Evolutionary conservation across 139 green algal species (phyloP).

Genomic region (Closterium sp.): DNA sequence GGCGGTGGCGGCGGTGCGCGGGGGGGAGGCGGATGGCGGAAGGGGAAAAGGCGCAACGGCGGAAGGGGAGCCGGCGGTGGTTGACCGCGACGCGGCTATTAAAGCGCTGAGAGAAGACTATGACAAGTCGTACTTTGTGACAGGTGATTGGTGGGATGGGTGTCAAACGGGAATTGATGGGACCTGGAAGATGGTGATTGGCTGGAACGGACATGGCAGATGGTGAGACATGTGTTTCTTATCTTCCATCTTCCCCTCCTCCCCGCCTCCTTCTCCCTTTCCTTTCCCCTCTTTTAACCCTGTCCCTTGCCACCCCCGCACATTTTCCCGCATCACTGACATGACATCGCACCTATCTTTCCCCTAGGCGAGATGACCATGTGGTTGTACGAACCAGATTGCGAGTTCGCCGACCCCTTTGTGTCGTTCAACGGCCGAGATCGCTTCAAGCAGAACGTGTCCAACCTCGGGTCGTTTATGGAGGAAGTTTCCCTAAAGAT

Average conservation of each 20-base stretch:
- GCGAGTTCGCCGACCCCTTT: slow-evolving; percentile 73
- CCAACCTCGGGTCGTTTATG: slow-evolving; percentile 78
- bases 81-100: slow-evolving; percentile 55
- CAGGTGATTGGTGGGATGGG: slow-evolving; percentile 11
- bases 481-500: slow-evolving; percentile 72
- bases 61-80: background rate
- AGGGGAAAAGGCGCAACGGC: background rate
- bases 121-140: slow-evolving; percentile 73
- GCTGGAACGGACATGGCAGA: no score
- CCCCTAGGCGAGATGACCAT: slow-evolving; percentile 41
- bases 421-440: slow-evolving; percentile 55
- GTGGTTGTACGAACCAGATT: slow-evolving; percentile 62
- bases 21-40: slow-evolving; percentile 1
- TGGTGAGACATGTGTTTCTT: no score
- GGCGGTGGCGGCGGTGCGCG: slow-evolving; percentile 56
- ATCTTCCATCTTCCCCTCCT: no score
- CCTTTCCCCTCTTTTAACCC: background rate
- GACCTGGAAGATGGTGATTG: no score
- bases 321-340: no score
- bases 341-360: background rate
- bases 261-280: no score
- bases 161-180: background rate
- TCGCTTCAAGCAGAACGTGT: slow-evolving; percentile 82
- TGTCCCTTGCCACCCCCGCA: background rate
- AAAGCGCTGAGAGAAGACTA: slow-evolving; percentile 68